Evolutionary conservation across 106 monocot species (phyloP).

Genomic region (Iris macrosiphon): DNA sequence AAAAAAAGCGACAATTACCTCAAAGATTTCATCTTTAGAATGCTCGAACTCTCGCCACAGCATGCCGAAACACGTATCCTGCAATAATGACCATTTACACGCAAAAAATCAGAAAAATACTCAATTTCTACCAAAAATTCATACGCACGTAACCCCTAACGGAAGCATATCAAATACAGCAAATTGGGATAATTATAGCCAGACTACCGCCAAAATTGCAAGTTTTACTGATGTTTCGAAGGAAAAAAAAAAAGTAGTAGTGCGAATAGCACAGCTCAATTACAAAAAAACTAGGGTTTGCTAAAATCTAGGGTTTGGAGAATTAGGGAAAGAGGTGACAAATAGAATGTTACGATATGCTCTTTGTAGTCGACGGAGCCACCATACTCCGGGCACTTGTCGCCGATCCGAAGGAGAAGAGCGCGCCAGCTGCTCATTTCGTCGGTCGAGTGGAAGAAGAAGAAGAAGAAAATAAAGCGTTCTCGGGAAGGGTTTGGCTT

Average conservation of each 20-base stretch:
- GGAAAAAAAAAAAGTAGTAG: neutral
- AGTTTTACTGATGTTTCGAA: neutral
- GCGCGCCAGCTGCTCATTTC: conserved; percentile 55
- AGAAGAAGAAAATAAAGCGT: no score
- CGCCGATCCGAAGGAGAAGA: conserved; percentile 90
- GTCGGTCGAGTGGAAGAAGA: neutral
- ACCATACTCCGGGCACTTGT: conserved; percentile 81
- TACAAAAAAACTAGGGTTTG: neutral
- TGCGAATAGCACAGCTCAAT: neutral
- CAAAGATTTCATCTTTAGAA: conserved; percentile 67
- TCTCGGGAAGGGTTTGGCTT: no score
- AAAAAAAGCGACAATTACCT: no score
- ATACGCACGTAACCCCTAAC: no score
- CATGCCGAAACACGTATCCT: conserved; percentile 61
- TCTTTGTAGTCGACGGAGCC: conserved; percentile 69
- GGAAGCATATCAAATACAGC: no score
- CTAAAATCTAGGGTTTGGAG: conserved; percentile 3
- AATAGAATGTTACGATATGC: conserved; percentile 61
- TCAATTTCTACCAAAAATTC: no score
- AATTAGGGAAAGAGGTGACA: neutral
- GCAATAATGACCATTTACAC: conserved; percentile 5
- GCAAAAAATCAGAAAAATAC: no score
- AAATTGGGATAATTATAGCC: neutral
- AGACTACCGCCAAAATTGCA: neutral
- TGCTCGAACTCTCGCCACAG: conserved; percentile 58